Conservation (phyloP, 1,139 yeast species). For the Nakaseomyces kungkrabaensis region DNA sequence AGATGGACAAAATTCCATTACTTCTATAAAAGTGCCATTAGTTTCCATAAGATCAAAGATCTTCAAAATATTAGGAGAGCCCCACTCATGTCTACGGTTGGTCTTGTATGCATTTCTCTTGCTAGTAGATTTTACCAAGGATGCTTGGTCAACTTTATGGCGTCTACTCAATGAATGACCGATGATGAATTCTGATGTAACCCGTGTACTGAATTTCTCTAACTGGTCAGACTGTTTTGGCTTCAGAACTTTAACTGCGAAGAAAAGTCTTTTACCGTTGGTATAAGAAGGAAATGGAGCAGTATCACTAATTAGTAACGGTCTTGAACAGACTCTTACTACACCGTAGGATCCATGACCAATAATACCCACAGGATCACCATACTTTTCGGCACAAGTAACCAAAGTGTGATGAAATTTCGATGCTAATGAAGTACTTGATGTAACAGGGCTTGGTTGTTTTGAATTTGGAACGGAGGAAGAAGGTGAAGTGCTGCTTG, state of each 20-base stretch:
- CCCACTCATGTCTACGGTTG: not conserved
- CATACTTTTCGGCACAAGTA: conserved; percentile 40
- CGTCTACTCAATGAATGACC: conserved; percentile 49
- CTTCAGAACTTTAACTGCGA: conserved; percentile 66
- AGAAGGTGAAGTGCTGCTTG: conserved; percentile 13
- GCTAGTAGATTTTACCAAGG: not conserved
- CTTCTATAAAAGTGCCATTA: conserved; percentile 57
- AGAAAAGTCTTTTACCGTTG: conserved; percentile 31
- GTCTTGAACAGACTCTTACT: conserved; percentile 45
- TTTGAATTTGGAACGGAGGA: conserved; percentile 7
- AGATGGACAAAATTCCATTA: conserved; percentile 70
- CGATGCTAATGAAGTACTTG: conserved; percentile 17
- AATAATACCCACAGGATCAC: conserved; percentile 49
- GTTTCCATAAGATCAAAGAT: conserved; percentile 57
- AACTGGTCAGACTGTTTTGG: conserved; percentile 40
- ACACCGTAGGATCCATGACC: conserved; percentile 68
- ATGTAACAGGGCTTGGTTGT: conserved; percentile 3
- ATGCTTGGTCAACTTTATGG: conserved; percentile 5
- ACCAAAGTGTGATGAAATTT: conserved; percentile 5
- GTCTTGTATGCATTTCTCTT: conserved; percentile 6
- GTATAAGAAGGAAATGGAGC: conserved; percentile 19
- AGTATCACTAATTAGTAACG: conserved; percentile 27
- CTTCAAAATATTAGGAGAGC: conserved; percentile 52
- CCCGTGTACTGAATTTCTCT: conserved; percentile 53
- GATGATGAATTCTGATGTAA: conserved; percentile 69